Evolutionary conservation across 116 monocot species (phyloP), one percentile per base, ranked within the genome.

Genomic region (Cymodocea nodosa): DNA sequence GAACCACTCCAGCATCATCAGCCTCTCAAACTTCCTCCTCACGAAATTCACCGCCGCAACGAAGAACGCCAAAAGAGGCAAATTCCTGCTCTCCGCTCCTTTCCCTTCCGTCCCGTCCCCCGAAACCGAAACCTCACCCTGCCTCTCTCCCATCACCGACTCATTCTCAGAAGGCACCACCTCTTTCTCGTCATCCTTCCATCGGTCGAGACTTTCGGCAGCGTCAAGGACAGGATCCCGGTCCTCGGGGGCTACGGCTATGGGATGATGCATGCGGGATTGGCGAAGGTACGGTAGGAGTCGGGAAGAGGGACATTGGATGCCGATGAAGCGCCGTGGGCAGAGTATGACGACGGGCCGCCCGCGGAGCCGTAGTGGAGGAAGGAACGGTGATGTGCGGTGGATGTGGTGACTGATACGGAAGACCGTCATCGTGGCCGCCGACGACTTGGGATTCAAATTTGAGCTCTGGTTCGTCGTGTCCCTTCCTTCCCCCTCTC

Each of bases 371-470:
- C 18, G 16, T 11, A 54, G 54, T 6, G 5, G 54, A 16, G 54
- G 17, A 5, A 16, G n/a, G 10, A 54, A 5, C 3, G 54, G 54
- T 6, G 69, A 68, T 12, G 73, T 69, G 52, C 79, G 77, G 72
- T 59, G 73, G 75, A 85, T 52, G 75, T 88, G 89, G 10, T 88
- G 89, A 6, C 71, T 80, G 18, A 74, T 74, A 53, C 89, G 92
- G 51, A 75, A 79, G 15, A 85, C 71, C 22, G 80, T 64, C 87
- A 92, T 92, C 75, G 74, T 24, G 18, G 60, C 60, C 30, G 60
- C 60, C 35, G 30, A 74, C 22, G 59, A 39, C 10, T 3, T 30
- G 30, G 30, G 56, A n/a, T 30, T 52, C 7, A 23, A 25, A 9
- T 60, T 30, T 5, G 60, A 20, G 30, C 12, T 35, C 44, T 6